These are phyloP conservation scores for Xenoacremonium recifei DNA, from an alignment of 2,329 filamentous ascomycete genomes.

Conservation along the genomic window DNA sequence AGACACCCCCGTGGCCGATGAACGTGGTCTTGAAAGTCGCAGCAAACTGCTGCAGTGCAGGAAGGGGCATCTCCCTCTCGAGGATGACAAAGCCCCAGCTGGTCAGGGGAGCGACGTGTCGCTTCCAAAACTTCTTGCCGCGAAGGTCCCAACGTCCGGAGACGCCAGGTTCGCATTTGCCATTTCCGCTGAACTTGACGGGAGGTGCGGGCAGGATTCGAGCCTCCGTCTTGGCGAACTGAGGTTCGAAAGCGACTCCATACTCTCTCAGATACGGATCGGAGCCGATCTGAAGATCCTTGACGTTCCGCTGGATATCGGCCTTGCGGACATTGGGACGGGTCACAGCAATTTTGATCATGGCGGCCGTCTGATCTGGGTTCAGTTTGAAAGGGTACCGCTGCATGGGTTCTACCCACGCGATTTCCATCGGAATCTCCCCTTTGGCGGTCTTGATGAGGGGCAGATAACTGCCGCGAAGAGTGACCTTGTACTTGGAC, in stretches of 20 bases:
- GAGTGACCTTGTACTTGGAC: slow-evolving; percentile 50
- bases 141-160: slow-evolving; percentile 85
- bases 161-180: slow-evolving; percentile 58
- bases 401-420: slow-evolving; percentile 52
- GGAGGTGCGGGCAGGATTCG: slow-evolving; percentile 69
- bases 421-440: slow-evolving; percentile 62
- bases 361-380: slow-evolving; percentile 66
- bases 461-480: slow-evolving; percentile 50
- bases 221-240: slow-evolving; percentile 67
- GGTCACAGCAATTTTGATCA: slow-evolving; percentile 94
- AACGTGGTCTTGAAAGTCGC: slow-evolving; percentile 46
- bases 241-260: slow-evolving; percentile 65
- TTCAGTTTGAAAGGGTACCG: slow-evolving; percentile 63
- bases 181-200: slow-evolving; percentile 61
- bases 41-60: slow-evolving; percentile 30
- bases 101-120: slow-evolving; percentile 61
- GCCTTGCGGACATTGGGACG: slow-evolving; percentile 65
- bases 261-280: slow-evolving; percentile 74
- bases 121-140: slow-evolving; percentile 68
- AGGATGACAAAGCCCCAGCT: slow-evolving; percentile 76
- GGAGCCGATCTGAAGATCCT: slow-evolving; percentile 64
- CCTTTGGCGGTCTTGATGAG: slow-evolving; percentile 57
- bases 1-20: slow-evolving; percentile 48
- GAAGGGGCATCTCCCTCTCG: slow-evolving; percentile 49
- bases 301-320: slow-evolving; percentile 55